Evolutionary conservation across 176 grass and related monocot species (phyloP).

Genomic region (Bolboschoenus planiculmis): DNA sequence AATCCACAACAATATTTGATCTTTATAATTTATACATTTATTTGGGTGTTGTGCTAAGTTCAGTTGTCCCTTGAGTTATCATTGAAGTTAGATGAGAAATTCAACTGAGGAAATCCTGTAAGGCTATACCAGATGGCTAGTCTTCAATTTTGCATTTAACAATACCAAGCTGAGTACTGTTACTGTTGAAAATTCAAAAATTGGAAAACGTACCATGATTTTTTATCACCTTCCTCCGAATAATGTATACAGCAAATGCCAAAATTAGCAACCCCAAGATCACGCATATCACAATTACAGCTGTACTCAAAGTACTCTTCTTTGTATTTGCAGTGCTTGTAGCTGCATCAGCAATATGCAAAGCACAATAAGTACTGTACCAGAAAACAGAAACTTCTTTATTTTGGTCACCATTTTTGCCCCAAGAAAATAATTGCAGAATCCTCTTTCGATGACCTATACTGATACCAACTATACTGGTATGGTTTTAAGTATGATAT

Average conservation of each 20-base stretch:
- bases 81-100: not conserved
- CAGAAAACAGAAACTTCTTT: not conserved
- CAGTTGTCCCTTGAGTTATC: not conserved
- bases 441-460: not conserved
- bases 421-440: not conserved
- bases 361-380: not conserved
- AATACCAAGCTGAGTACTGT: not conserved
- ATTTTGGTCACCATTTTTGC: not conserved
- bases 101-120: not conserved
- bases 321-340: not conserved
- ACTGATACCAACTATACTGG: not conserved
- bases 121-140: not conserved
- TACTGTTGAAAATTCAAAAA: not conserved
- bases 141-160: not conserved
- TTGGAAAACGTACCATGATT: constrained; percentile 1
- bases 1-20: not conserved
- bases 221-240: constrained; percentile 3
- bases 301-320: not conserved
- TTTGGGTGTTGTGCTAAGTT: not conserved
- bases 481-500: not conserved
- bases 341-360: not conserved
- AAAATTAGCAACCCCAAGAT: constrained; percentile 1
- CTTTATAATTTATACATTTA: not conserved
- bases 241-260: not conserved
- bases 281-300: not conserved